Base-by-base conservation (phyloP, 352 stramenopile species). In the Globisporangium nagaii region DNA sequence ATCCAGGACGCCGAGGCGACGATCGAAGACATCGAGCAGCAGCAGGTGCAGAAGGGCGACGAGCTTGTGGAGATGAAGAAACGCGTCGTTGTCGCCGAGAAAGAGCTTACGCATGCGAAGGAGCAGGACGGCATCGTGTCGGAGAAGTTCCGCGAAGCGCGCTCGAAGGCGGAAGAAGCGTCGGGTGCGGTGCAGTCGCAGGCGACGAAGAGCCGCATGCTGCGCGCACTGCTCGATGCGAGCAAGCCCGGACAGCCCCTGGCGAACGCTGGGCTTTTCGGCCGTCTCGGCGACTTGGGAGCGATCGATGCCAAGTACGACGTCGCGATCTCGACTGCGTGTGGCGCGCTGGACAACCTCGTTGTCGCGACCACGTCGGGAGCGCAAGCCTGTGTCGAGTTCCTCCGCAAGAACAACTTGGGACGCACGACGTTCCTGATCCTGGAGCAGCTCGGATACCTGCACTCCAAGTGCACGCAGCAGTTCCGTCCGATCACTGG, bases 301-400 rank as follows among this genome's bases (percentile, higher is more conserved):
- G 84, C 87, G 1, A 98, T 99, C 62, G 80, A 95, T 48, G 79
- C 73, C 42, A 88, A 98, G 51, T 99, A 98, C 66, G 97, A 99
- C 70, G 93, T 99, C 30, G 97, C 97, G 19, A 95, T 99, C 45
- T 99, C 95, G 7, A 99, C 97, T 27, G 96, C 97, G 0, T 99
- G 96, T 64, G 82, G 88, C 32, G 91, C 90, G 51, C 73, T 99
- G 3, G 96, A 99, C 63, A 82, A 99, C 56, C 84, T 99, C 54
- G 97, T 99, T 2, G 96, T 99, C 1, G 90, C 98, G 34, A 98
- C 93, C 0, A 98, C 94, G 0, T 93, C 85, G 9, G 97, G 95
- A 2, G 97, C 93, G 1, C 92, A 99, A 60, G 79, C 84, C 19
- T 99, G 96, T 66, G 84, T 99, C 9, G 84, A 97, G 37, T 99